Percentiles rank a stretch among this genome's conserved stretches.
phyloP scores from a whole-genome alignment of 2,329 filamentous ascomycete species.

The Sporothrix pallida region DNA sequence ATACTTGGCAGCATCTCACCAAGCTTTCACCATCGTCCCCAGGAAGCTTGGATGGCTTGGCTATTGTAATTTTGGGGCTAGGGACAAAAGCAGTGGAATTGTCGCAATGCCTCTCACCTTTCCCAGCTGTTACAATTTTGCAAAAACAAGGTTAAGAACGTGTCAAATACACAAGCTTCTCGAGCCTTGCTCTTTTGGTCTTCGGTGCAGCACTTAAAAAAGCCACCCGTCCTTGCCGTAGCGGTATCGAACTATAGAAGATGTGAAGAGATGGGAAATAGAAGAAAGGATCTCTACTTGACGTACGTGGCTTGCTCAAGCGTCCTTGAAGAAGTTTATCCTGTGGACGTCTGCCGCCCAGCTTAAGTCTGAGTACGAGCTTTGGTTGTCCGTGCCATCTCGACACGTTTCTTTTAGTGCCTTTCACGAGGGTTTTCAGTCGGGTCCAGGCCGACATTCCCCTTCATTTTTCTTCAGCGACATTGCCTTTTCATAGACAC shows the following conservation, averaged over 20 bases:
- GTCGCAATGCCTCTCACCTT: neutral
- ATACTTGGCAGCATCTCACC: neutral
- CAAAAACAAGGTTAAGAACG: neutral
- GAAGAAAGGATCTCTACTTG: neutral
- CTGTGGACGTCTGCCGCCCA: too few species aligned
- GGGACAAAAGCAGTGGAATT: neutral
- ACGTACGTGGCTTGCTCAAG: slow-evolving; percentile 14
- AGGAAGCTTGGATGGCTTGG: neutral
- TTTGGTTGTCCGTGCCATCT: too few species aligned
- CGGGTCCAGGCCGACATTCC: neutral
- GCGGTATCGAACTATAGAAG: neutral
- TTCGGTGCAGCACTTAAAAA: slow-evolving; percentile 20
- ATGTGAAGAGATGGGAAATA: neutral
- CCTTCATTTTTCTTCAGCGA: neutral
- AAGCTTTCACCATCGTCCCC: neutral
- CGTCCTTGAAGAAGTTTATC: neutral
- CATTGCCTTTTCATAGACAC: neutral
- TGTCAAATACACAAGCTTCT: neutral
- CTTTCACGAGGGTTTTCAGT: neutral
- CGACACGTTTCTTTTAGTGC: neutral
- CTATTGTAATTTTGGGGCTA: neutral
- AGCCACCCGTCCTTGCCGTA: slow-evolving; percentile 15
- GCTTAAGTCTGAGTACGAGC: too few species aligned
- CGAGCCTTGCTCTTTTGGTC: slow-evolving; percentile 17
- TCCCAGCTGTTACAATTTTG: neutral